Conservation (phyloP, 345 rosid species). For the Diplotaxis tenuifolia region DNA sequence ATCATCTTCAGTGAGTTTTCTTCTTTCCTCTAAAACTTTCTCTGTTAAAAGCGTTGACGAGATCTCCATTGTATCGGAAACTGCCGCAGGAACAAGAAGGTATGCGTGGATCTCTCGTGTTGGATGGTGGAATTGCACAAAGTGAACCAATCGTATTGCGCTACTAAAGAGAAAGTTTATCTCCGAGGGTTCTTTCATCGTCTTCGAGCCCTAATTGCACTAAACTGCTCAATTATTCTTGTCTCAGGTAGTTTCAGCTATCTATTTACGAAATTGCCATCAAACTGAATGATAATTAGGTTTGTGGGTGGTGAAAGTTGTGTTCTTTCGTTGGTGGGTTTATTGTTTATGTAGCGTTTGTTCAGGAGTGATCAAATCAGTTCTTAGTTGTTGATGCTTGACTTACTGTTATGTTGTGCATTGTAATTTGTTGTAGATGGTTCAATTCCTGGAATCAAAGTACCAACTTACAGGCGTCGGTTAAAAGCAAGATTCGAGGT, state of each 20-base stretch:
- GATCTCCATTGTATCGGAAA: background rate
- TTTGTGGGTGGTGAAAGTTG: background rate
- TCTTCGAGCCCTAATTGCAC: constrained; percentile 80
- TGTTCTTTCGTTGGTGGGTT: background rate
- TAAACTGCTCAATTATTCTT: constrained; percentile 75
- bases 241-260: constrained; percentile 52
- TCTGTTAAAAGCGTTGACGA: background rate
- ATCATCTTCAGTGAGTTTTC: constrained; percentile 63
- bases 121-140: constrained; percentile 88
- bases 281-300: background rate
- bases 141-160: constrained; percentile 58
- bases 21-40: background rate
- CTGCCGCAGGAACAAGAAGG: constrained; percentile 69
- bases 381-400: background rate
- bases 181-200: constrained; percentile 83
- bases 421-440: constrained; percentile 54
- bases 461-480: constrained; percentile 70
- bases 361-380: background rate
- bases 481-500: constrained; percentile 63
- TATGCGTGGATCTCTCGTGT: constrained; percentile 91
- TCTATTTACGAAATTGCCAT: too few species aligned
- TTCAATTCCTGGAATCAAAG: constrained; percentile 84
- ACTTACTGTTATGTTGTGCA: background rate
- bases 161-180: constrained; percentile 55
- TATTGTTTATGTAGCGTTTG: background rate